Conservation (phyloP, 805 yeast species). For the Naumovozyma dairenensis region DNA sequence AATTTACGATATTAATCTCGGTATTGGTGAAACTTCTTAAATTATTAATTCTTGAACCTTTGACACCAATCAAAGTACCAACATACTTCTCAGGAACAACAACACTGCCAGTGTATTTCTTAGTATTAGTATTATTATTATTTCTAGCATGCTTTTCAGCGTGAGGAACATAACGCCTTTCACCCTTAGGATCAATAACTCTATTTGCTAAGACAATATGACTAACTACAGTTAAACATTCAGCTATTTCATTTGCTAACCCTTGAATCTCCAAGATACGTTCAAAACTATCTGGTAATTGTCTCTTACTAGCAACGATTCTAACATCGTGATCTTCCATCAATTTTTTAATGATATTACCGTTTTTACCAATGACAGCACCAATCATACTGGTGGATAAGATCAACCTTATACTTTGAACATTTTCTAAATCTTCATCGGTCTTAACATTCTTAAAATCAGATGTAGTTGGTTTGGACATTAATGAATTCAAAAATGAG, state of each 20-base stretch:
- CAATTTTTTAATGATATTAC: constrained; percentile 64
- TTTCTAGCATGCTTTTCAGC: constrained; percentile 19
- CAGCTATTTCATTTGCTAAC: constrained; percentile 46
- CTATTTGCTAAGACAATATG: constrained; percentile 14
- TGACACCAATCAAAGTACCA: constrained; percentile 80
- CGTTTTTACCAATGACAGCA: constrained; percentile 74
- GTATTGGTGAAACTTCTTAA: constrained; percentile 71
- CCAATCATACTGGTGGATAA: constrained; percentile 83
- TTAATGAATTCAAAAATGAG: constrained; percentile 24
- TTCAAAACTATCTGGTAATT: constrained; percentile 69
- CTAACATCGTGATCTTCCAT: constrained; percentile 46
- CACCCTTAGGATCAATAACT: constrained; percentile 12
- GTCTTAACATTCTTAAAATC: constrained; percentile 11
- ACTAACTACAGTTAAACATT: constrained; percentile 46
- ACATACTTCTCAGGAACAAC: constrained; percentile 66
- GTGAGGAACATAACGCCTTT: constrained; percentile 50
- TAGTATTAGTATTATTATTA: constrained; percentile 2
- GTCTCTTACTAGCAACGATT: constrained; percentile 81
- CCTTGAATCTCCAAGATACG: constrained; percentile 83
- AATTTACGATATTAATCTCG: constrained; percentile 60
- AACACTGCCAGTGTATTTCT: constrained; percentile 5
- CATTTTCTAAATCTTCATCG: constrained; percentile 5
- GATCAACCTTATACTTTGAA: constrained; percentile 44
- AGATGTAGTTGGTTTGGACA: constrained; percentile 12
- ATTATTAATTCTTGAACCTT: constrained; percentile 76